Evolutionary conservation across 2,329 filamentous ascomycete genomes (phyloP).

Genomic region (Cordyceps tenuipes): DNA sequence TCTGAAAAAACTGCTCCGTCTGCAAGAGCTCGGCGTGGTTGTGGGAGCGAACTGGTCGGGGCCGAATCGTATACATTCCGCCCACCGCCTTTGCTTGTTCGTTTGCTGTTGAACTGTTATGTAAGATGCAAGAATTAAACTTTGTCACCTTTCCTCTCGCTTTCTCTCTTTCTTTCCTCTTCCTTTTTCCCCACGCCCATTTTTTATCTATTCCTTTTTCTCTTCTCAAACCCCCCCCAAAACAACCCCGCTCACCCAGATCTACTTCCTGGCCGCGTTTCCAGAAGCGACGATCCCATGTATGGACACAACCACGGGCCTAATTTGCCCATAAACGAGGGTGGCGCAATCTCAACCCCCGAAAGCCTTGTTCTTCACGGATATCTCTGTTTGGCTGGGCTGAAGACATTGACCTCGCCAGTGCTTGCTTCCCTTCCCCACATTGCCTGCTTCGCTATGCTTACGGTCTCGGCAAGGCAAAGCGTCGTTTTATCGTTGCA

Average conservation of each 20-base stretch:
- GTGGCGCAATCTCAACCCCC: constrained; percentile 3
- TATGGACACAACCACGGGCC: background rate
- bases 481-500: background rate
- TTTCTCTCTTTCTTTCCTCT: background rate
- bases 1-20: constrained; percentile 10
- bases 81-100: background rate
- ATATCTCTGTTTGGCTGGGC: background rate
- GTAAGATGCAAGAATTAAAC: background rate
- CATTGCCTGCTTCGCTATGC: constrained; percentile 3
- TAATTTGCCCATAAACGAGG: background rate
- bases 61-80: constrained; percentile 7
- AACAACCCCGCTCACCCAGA: background rate
- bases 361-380: background rate
- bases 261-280: background rate
- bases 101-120: background rate
- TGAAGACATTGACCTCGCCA: background rate
- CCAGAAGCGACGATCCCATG: background rate
- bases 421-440: background rate
- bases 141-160: background rate
- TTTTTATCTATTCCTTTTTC: background rate
- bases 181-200: background rate
- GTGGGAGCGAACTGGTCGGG: constrained; percentile 7
- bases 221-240: background rate
- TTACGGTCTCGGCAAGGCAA: constrained; percentile 5
- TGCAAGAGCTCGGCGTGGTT: constrained; percentile 2